A percentile compares a stretch with the other conserved stretches of the same genome.
phyloP scores from a whole-genome alignment of 331 rosid species.

The Malus hybrid region DNA sequence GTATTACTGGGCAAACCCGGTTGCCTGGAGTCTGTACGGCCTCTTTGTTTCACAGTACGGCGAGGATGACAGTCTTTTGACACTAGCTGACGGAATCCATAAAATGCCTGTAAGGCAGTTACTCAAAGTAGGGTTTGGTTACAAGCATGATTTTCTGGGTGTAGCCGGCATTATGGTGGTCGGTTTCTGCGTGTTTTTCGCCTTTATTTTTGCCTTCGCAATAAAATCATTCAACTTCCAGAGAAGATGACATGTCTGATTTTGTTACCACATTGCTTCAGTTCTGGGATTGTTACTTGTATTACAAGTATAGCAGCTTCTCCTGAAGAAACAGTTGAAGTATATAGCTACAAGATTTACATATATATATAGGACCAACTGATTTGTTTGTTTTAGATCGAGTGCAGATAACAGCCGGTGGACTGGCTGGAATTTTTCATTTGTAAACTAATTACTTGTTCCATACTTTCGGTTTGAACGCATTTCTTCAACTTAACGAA shows the following conservation, averaged over 20 bases:
- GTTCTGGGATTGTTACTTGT: neutral
- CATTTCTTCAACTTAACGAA: too few species aligned
- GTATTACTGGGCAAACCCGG: conserved; percentile 98
- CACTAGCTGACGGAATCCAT: conserved; percentile 52
- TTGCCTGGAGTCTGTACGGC: conserved; percentile 94
- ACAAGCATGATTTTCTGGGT: conserved; percentile 66
- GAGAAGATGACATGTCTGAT: conserved; percentile 51
- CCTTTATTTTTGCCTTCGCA: conserved; percentile 78
- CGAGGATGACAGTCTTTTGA: conserved; percentile 39
- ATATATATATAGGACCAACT: neutral
- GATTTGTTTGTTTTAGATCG: neutral
- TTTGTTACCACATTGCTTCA: neutral
- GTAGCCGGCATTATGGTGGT: conserved; percentile 69
- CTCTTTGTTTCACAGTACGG: conserved; percentile 90
- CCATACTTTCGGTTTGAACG: neutral
- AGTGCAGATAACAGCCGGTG: conserved; percentile 20
- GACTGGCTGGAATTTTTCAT: conserved; percentile 10
- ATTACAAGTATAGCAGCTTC: conserved; percentile 17
- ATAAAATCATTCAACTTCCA: conserved; percentile 98
- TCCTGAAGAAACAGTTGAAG: neutral
- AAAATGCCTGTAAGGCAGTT: conserved; percentile 32
- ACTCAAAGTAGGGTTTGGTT: conserved; percentile 61
- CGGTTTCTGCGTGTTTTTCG: conserved; percentile 82
- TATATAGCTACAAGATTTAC: conserved; percentile 34
- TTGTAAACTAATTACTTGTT: conserved; percentile 26